These are phyloP conservation scores for Emericellopsis atlantica DNA, from an alignment of 2,329 filamentous ascomycete species.

Conservation along the genomic window DNA sequence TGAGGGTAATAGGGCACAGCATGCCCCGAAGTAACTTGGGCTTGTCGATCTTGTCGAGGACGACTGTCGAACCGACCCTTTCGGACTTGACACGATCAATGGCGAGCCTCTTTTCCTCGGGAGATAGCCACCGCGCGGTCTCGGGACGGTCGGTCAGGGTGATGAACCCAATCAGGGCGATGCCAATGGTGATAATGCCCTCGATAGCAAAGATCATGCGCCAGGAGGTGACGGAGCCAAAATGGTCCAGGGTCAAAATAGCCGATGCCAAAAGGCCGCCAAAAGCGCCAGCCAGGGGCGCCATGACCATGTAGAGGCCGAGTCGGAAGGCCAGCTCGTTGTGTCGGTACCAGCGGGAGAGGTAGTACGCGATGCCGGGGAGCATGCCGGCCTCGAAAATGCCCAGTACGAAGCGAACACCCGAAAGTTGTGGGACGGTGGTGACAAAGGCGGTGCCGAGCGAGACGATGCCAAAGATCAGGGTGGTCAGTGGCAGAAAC, in stretches of 20 bases:
- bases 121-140: slow-evolving; percentile 52
- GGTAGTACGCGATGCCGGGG: slow-evolving; percentile 62
- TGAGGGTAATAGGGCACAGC: slow-evolving; percentile 47
- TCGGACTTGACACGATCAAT: slow-evolving; percentile 57
- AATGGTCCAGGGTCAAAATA: slow-evolving; percentile 47
- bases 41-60: slow-evolving; percentile 50
- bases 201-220: slow-evolving; percentile 62
- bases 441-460: slow-evolving; percentile 54
- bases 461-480: slow-evolving; percentile 52
- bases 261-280: slow-evolving; percentile 53
- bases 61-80: slow-evolving; percentile 46
- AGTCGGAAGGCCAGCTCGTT: slow-evolving; percentile 56
- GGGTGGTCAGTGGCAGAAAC: slow-evolving; percentile 51
- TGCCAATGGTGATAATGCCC: slow-evolving; percentile 41
- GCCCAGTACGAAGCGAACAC: slow-evolving; percentile 54
- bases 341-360: slow-evolving; percentile 60
- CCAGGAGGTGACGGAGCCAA: slow-evolving; percentile 46
- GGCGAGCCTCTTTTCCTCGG: slow-evolving; percentile 54
- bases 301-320: slow-evolving; percentile 58
- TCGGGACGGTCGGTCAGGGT: slow-evolving; percentile 57
- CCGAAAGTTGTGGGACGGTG: slow-evolving; percentile 35
- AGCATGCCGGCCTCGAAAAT: slow-evolving; percentile 64
- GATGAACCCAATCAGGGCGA: slow-evolving; percentile 48
- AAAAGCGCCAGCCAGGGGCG: slow-evolving; percentile 58
- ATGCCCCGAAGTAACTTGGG: slow-evolving; percentile 50